These are phyloP conservation scores for Leccinum broughii DNA, from an alignment of 768 basidiomycete genomes.

Conservation along the genomic window DNA sequence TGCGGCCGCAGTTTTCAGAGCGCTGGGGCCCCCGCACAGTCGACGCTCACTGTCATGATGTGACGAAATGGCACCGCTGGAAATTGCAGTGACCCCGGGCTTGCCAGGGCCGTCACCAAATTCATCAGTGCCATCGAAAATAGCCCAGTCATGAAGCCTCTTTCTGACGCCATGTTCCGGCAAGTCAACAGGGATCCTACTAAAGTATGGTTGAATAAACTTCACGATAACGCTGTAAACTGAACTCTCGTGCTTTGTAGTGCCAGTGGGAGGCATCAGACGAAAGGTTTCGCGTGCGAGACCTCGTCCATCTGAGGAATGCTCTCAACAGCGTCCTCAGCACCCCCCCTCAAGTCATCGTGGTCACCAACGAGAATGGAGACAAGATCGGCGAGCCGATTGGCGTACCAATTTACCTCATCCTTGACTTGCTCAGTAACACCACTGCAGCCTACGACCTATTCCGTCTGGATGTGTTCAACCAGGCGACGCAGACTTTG, in stretches of 20 bases:
- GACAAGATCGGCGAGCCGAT: conserved; percentile 17
- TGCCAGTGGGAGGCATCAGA: not conserved
- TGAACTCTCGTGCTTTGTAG: not conserved
- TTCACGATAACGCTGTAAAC: not conserved
- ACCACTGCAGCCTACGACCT: conserved; percentile 20
- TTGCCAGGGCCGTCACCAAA: not conserved
- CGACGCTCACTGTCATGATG: too few relatives aligned
- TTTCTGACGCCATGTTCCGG: not conserved
- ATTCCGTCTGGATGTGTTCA: conserved; percentile 12
- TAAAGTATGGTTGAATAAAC: not conserved
- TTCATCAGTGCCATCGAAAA: not conserved
- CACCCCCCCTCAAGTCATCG: not conserved
- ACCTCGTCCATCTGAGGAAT: not conserved
- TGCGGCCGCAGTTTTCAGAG: too few relatives aligned
- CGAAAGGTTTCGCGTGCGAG: not conserved
- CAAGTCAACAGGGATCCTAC: not conserved
- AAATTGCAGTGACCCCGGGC: too few relatives aligned
- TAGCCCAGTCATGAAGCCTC: not conserved
- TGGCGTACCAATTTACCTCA: conserved; percentile 17
- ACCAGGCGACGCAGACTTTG: not conserved
- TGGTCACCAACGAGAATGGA: not conserved
- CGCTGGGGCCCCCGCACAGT: too few relatives aligned
- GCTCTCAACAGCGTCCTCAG: not conserved
- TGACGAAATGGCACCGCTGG: too few relatives aligned
- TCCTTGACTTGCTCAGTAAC: conserved; percentile 25